Evolutionary conservation across 2,329 filamentous ascomycete genomes (phyloP), one percentile per base, ranked within the genome.

Genomic region (Diplocarpon rosae): DNA sequence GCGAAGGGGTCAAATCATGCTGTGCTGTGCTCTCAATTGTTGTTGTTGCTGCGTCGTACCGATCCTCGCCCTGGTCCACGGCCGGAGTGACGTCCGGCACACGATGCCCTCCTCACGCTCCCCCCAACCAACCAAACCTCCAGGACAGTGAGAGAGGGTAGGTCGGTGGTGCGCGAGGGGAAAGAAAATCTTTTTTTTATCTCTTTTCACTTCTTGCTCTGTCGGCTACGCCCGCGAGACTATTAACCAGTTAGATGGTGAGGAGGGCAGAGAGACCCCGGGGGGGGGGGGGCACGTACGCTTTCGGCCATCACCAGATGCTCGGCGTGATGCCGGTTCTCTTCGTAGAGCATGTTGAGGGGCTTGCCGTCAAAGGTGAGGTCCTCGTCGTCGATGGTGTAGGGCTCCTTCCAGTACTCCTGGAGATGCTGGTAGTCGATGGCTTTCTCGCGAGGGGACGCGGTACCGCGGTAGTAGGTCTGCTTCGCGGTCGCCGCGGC

Each of bases 341-440:
- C 57, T 39, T 60, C 57, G 20, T 56, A 56, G 6, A 60, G 40
- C 53, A 58, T 42, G 32, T 59, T 60, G 16, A 60, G 35, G 2
- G 57, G 57, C 20, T 58, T 60, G 1, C 57, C 57, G 31, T 60
- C 56, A 24, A 60, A 60, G 13, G 48, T 59, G 5, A 60, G 33
- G 40, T 60, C 57, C 1, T 45, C 43, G 38, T 60, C 57, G 20
- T 58, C 56, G 38, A 60, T 59, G 13, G 15, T 51, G 37, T 56
- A 57, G 1, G 56, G 53, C 0, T 52, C 29, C 43, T 51, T 52
- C 56, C 56, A 59, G 27, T 46, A 46, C 29, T 54, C 48, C 15
- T 34, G 39, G 3, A 48, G 42, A 5, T 32, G 30, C 11, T 52
- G 33, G 20, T 52, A 42, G 34, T 56, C 53, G 9, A 55, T 44